Base-by-base conservation (phyloP, 2,329 filamentous ascomycete species). In the Epichloe glyceriae region DNA sequence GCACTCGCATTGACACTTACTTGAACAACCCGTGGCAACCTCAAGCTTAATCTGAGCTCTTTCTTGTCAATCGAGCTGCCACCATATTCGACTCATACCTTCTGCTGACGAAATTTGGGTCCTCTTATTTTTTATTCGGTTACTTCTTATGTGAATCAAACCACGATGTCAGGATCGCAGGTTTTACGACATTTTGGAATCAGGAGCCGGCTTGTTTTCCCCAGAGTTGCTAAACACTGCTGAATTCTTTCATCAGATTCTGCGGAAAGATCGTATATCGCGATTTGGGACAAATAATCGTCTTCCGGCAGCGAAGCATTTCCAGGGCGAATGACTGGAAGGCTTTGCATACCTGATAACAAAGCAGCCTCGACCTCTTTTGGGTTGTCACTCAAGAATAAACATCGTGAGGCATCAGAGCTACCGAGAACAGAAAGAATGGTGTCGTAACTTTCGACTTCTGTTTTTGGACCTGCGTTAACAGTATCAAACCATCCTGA, bases 321-420 rank as follows among this genome's bases (percentile, higher is more conserved):
- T 12, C 86, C 87, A 15, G 84, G 82, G 51, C 87, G 75, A 51
- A 75, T 68, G 51, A 85, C 78, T 3, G 83, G 73, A 49, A 78
- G 67, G 59, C 78, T 77, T 59, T 74, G 71, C 76, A 86, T 80
- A n/a, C 81, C 82, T 11, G 80, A 78, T 51, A 67, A 68, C 54
- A 73, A 72, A 41, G 82, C 82, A 46, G 82, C 81, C 48, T 75
- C 72, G 37, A 85, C 80, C 66, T 86, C 82, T 61, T 76, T 79
- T 44, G 86, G 74, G 61, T 89, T 89, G 68, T 93, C 87, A 60
- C 85, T 91, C 54, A 91, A 69, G 64, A 93, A 93, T n/a, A 88
- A 71, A 71, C 86, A 86, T 51, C 76, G 71, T 11, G 64, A 65
- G 17, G 73, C 64, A 47, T 69, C 58, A 51, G 73, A 68, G 35